Base-by-base conservation (phyloP, 768 basidiomycete species). In the Trametes punicea region DNA sequence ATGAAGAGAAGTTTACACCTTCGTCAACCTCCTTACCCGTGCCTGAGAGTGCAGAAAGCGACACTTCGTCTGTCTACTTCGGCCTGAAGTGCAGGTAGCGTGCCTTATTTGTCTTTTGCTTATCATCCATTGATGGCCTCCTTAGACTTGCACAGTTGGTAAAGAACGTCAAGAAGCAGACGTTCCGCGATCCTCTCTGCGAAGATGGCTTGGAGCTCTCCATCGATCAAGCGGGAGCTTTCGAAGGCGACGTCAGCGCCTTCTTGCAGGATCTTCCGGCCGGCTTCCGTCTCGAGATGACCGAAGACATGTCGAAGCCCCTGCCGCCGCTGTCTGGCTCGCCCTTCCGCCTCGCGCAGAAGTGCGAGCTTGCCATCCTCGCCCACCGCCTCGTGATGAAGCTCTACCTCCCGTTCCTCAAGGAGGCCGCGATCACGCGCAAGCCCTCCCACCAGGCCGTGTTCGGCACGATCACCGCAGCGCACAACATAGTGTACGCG, bases 351-450 rank as follows among this genome's bases (percentile, higher is more conserved):
- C 65, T 75, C 45, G 75, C 75, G 10, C 81, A 86, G 64, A 77
- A 79, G 36, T 80, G 80, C 69, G 83, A 88, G 60, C 70, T 90
- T 46, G 76, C 77, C 0, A 77, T 87, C 40, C 73, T 81, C 47
- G 82, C 83, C 4, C 77, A 88, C 60, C 70, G 81, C 34, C 66
- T 90, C 49, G 73, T 87, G 51, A 70, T 89, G 59, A 82, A 81
- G 68, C 72, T 81, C 6, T 90, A 85, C 65, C 65, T 82, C n/a
- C 88, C 89, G 0, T 87, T 89, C 69, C 69, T 89, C 57, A 69
- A 68, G 60, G 60, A 63, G 38, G 58, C 42, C 63, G 64, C 51
- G 49, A 65, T 50, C 52, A 61, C 63, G 57, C 54, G 70, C 49
- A 65, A 70, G 51, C 66, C 74, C 10, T 72, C 75, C 51, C 77